Conservation (phyloP, 192 early-diverging fungal genomes). For the Rhizoclosmatium globosum region DNA sequence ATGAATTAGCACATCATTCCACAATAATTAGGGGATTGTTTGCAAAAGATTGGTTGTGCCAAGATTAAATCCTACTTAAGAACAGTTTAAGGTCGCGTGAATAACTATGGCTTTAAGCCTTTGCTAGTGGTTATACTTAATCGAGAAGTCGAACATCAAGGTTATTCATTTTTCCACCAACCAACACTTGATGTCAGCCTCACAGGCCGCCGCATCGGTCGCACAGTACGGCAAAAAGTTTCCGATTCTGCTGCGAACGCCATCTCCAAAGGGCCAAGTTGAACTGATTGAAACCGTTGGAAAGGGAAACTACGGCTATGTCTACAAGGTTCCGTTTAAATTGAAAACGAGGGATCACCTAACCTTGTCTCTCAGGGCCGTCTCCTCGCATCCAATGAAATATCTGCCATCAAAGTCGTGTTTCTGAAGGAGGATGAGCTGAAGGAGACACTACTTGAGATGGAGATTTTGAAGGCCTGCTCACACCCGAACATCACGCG, state of each 20-base stretch:
- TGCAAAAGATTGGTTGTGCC: too few relatives aligned
- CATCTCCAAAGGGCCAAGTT: constrained; percentile 65
- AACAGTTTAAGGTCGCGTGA: too few relatives aligned
- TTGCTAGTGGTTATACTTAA: too few relatives aligned
- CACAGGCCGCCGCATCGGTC: background rate
- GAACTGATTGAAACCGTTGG: constrained; percentile 73
- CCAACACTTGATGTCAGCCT: background rate
- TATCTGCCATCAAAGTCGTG: constrained; percentile 70
- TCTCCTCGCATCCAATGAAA: constrained; percentile 57
- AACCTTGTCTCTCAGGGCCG: constrained; percentile 50
- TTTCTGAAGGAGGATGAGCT: constrained; percentile 72
- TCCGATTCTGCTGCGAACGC: constrained; percentile 64
- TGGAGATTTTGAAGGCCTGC: constrained; percentile 69
- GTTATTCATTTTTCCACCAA: background rate
- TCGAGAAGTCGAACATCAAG: too few relatives aligned
- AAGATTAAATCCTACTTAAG: too few relatives aligned
- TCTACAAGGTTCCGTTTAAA: constrained; percentile 58
- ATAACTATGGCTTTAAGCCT: too few relatives aligned
- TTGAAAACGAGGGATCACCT: background rate
- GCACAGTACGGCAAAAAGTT: constrained; percentile 67
- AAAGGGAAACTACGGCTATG: constrained; percentile 76
- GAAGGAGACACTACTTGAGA: constrained; percentile 72
- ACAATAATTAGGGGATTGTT: too few relatives aligned
- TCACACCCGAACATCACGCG: constrained; percentile 64
- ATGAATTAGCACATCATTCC: too few relatives aligned